These are phyloP conservation scores for Malus fusca DNA, from an alignment of 306 rosid genomes.

Conservation along the genomic window DNA sequence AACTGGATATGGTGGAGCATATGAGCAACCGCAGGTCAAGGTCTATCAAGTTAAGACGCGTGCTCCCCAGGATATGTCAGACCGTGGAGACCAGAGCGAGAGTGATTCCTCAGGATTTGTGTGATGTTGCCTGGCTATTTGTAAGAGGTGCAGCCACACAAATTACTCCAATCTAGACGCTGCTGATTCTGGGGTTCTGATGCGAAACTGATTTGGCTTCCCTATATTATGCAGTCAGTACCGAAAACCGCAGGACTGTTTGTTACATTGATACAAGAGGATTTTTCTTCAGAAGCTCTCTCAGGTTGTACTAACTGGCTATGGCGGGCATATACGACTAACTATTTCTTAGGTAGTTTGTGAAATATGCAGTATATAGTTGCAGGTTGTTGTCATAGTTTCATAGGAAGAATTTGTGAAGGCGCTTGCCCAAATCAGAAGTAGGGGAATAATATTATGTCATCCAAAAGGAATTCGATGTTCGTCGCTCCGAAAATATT, in stretches of 20 bases:
- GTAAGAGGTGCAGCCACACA: slow-evolving; percentile 6
- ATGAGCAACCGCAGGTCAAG: slow-evolving; percentile 56
- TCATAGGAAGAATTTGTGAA: not conserved
- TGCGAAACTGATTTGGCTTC: not conserved
- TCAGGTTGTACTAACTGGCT: not conserved
- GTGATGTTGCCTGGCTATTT: slow-evolving; percentile 9
- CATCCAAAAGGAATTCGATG: not conserved
- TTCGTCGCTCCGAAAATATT: not conserved
- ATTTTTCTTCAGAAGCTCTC: not conserved
- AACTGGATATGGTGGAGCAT: slow-evolving; percentile 32
- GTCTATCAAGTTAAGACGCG: slow-evolving; percentile 58
- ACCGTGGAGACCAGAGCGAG: slow-evolving; percentile 27
- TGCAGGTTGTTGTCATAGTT: not conserved
- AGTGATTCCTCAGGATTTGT: slow-evolving; percentile 24
- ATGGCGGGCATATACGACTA: not conserved
- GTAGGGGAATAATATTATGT: not conserved
- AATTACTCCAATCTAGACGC: not conserved
- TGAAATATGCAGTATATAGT: not conserved
- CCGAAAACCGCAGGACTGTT: not conserved
- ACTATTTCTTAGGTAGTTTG: not conserved
- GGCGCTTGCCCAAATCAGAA: not conserved
- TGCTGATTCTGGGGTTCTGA: not conserved
- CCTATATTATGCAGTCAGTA: not conserved
- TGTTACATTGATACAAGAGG: not conserved
- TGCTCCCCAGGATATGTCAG: slow-evolving; percentile 37